Evolutionary conservation across 1,284 basidiomycete genomes (phyloP).

Genomic region (Afroboletus lepidellus): DNA sequence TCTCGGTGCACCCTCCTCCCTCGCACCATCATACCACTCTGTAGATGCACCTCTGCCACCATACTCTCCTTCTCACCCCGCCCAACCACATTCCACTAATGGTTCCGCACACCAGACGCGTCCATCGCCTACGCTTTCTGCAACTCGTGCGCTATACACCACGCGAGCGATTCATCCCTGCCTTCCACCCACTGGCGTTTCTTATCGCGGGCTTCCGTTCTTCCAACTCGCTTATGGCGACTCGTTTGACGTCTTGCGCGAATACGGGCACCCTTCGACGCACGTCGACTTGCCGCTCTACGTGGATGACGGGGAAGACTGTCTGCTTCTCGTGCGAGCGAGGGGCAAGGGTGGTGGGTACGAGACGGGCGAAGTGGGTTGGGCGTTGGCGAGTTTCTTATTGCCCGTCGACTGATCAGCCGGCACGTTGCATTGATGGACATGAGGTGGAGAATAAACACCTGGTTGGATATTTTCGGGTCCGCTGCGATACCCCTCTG

Average conservation of each 20-base stretch:
- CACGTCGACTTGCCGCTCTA: constrained; percentile 69
- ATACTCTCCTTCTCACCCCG: constrained; percentile 24
- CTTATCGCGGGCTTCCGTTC: constrained; percentile 74
- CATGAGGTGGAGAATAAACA: not conserved
- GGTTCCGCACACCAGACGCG: constrained; percentile 26
- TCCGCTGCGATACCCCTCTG: constrained; percentile 16
- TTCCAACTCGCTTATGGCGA: constrained; percentile 61
- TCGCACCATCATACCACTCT: constrained; percentile 28
- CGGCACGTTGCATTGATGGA: constrained; percentile 7
- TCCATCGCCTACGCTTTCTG: constrained; percentile 40
- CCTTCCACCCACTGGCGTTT: constrained; percentile 56
- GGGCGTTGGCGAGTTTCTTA: constrained; percentile 78
- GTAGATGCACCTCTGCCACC: constrained; percentile 29
- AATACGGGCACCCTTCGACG: constrained; percentile 71
- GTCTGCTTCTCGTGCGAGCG: constrained; percentile 63
- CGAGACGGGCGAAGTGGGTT: constrained; percentile 56
- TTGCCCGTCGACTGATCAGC: constrained; percentile 47
- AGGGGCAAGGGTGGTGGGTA: constrained; percentile 25
- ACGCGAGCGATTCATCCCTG: constrained; percentile 68
- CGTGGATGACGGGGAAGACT: constrained; percentile 79
- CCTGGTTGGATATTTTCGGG: constrained; percentile 5
- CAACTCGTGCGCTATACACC: constrained; percentile 53
- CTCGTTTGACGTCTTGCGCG: constrained; percentile 64
- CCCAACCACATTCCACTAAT: constrained; percentile 12
- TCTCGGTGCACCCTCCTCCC: constrained; percentile 33